Conservation (phyloP, 208 protist species). For the Crithidia fasciculata region DNA sequence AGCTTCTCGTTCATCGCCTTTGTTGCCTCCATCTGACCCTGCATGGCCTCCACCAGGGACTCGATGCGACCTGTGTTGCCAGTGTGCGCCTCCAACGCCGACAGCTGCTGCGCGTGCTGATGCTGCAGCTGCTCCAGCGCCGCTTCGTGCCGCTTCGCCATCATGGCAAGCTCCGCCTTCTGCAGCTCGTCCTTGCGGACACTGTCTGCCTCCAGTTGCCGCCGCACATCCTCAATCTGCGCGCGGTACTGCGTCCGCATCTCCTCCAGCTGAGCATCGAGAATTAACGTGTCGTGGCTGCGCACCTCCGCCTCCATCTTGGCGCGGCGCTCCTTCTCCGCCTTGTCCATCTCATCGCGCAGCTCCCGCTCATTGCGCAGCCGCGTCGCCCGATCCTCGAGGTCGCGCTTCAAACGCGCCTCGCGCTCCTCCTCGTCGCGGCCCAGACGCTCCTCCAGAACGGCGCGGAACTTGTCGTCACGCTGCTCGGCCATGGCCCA, state of each 20-base stretch:
- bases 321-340: conserved; percentile 76
- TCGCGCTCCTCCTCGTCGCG: conserved; percentile 88
- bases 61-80: conserved; percentile 67
- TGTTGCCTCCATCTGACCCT: conserved; percentile 70
- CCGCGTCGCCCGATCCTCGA: conserved; percentile 76
- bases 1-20: conserved; percentile 71
- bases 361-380: conserved; percentile 70
- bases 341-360: conserved; percentile 63
- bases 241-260: conserved; percentile 61
- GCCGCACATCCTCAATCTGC: conserved; percentile 77
- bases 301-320: conserved; percentile 57
- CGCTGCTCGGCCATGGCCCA: conserved; percentile 72
- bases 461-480: conserved; percentile 63
- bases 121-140: conserved; percentile 55
- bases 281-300: conserved; percentile 59
- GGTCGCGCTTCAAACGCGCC: conserved; percentile 71
- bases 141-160: conserved; percentile 76
- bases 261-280: conserved; percentile 76
- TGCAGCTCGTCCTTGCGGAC: conserved; percentile 75
- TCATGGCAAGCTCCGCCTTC: conserved; percentile 58
- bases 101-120: conserved; percentile 67
- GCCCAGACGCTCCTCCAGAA: conserved; percentile 53
- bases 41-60: conserved; percentile 61
- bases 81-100: conserved; percentile 57
- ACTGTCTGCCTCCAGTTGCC: conserved; percentile 70